phyloP scores from a whole-genome alignment of 441 rosid species.

The Mallotus repandus region DNA sequence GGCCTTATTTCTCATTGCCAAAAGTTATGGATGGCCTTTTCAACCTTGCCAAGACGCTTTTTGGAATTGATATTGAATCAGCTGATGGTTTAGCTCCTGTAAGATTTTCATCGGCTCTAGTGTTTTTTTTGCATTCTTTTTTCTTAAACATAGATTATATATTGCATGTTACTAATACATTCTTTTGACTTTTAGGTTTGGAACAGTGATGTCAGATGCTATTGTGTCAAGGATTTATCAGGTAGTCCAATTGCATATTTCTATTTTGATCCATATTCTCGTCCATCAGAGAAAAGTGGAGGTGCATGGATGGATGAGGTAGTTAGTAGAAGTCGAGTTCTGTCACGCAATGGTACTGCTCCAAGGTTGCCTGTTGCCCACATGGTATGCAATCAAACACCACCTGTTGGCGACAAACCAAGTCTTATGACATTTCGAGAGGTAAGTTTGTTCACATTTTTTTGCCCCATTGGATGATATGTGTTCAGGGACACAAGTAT shows the following conservation, averaged over 20 bases:
- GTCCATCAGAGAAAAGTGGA: slow-evolving; percentile 85
- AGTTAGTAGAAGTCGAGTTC: slow-evolving; percentile 66
- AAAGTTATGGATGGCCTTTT: slow-evolving; percentile 94
- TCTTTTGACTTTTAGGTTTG: slow-evolving; percentile 59
- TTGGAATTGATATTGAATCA: slow-evolving; percentile 69
- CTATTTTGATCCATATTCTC: slow-evolving; percentile 94
- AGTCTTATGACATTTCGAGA: slow-evolving; percentile 96
- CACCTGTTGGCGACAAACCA: slow-evolving; percentile 94
- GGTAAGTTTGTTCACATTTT: slow-evolving; percentile 37
- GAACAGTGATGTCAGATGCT: slow-evolving; percentile 82
- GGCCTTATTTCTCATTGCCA: slow-evolving; percentile 89
- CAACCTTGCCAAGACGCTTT: slow-evolving; percentile 67
- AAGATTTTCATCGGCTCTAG: slow-evolving; percentile 26
- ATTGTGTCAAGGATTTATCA: slow-evolving; percentile 70
- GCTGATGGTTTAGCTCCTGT: slow-evolving; percentile 95
- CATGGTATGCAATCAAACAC: slow-evolving; percentile 95
- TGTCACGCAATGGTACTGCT: slow-evolving; percentile 62
- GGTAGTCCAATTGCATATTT: slow-evolving; percentile 79
- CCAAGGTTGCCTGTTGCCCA: slow-evolving; percentile 89
- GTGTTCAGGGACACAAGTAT: neutral
- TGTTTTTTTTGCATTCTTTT: slow-evolving; percentile 6
- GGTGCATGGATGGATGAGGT: slow-evolving; percentile 99
- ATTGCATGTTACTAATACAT: slow-evolving; percentile 12
- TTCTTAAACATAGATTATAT: slow-evolving; percentile 14
- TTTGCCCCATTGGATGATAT: slow-evolving; percentile 2